Evolutionary conservation across 2,329 filamentous ascomycete species (phyloP).

Genomic region (Talaromyces sp.): DNA sequence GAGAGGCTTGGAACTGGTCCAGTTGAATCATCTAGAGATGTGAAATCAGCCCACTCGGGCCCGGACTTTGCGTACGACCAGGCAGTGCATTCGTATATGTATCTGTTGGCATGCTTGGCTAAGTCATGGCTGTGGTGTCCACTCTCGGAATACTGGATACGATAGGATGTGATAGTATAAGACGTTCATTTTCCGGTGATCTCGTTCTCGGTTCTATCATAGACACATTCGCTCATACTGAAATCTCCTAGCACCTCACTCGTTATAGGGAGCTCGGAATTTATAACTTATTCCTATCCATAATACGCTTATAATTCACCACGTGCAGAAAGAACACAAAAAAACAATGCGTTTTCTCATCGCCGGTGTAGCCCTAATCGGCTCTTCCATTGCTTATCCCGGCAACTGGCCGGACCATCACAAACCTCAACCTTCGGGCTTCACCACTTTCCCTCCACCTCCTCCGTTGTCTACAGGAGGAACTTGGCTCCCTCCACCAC

Average conservation of each 20-base stretch:
- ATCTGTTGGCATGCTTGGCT: not conserved
- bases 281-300: not conserved
- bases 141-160: not conserved
- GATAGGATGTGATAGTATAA: not conserved
- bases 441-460: not conserved
- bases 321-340: not conserved
- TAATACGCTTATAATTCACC: not conserved
- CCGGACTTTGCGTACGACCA: not conserved
- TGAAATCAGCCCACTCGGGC: not conserved
- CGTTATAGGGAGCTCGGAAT: not conserved
- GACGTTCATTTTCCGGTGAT: not conserved
- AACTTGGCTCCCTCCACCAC: not conserved
- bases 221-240: not conserved
- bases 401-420: conserved; percentile 6
- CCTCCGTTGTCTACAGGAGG: not conserved
- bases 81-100: not conserved
- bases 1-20: not conserved
- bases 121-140: not conserved
- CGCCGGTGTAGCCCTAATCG: conserved; percentile 6
- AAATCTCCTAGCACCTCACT: not conserved
- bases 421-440: conserved; percentile 1
- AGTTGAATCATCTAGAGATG: not conserved
- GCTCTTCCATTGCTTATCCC: conserved; percentile 9
- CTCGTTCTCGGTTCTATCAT: not conserved
- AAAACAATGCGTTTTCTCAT: conserved; percentile 8